Conservation (phyloP, 768 basidiomycete genomes). For the Lactarius akahatsu region DNA sequence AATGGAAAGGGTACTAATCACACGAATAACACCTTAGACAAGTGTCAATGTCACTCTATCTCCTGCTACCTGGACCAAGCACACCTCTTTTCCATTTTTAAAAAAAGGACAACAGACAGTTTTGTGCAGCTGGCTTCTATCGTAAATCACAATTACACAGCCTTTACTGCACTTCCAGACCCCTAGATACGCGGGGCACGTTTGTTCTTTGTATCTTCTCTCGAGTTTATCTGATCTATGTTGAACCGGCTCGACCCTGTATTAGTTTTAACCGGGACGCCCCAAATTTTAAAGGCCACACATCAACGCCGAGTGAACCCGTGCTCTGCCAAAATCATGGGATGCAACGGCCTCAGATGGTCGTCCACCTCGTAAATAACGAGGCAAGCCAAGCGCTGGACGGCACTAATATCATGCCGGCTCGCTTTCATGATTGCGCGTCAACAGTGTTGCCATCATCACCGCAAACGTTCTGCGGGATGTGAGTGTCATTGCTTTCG, state of each 20-base stretch:
- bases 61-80: too few species aligned
- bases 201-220: not conserved
- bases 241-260: not conserved
- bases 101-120: not conserved
- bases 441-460: conserved; percentile 2
- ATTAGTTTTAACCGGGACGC: not conserved
- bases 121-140: not conserved
- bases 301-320: not conserved
- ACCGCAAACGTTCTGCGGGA: not conserved
- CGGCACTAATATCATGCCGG: not conserved
- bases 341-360: not conserved
- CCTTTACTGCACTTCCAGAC: not conserved
- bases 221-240: not conserved
- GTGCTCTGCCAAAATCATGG: not conserved
- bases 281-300: not conserved
- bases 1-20: too few species aligned
- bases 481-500: not conserved
- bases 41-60: too few species aligned
- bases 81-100: too few species aligned
- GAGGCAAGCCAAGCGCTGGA: not conserved
- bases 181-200: not conserved
- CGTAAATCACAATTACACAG: not conserved
- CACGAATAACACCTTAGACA: too few species aligned
- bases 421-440: not conserved
- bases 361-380: not conserved